These are phyloP conservation scores for Albophoma yamanashiensis DNA, from an alignment of 2,329 filamentous ascomycete species.

Conservation along the genomic window DNA sequence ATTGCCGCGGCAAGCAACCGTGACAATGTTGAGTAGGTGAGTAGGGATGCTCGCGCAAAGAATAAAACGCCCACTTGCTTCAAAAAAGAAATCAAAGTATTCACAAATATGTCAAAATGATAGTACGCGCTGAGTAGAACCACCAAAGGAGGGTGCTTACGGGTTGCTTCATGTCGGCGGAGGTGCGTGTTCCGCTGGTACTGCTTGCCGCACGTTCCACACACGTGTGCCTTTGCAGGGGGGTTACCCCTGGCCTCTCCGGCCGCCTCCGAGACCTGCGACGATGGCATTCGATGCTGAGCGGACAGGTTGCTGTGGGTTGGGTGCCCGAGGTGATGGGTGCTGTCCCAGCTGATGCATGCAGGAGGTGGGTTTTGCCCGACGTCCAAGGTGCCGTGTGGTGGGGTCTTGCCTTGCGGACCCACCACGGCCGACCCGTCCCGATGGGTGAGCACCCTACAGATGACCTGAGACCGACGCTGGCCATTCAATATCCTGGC, in stretches of 20 bases:
- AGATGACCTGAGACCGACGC: no score
- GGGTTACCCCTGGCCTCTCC: not conserved
- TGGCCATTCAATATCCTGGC: not conserved
- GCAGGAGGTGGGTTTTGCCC: slow-evolving; percentile 6
- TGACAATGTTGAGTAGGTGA: not conserved
- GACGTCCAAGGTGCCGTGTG: not conserved
- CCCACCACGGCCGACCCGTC: not conserved
- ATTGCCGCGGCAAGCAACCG: no score
- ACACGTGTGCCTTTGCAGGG: not conserved
- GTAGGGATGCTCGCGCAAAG: not conserved
- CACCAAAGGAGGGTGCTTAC: slow-evolving; percentile 5
- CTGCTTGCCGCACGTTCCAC: slow-evolving; percentile 11
- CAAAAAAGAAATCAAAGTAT: not conserved
- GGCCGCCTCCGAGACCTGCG: not conserved
- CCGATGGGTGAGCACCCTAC: not conserved
- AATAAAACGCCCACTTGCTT: not conserved
- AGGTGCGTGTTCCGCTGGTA: slow-evolving; percentile 16
- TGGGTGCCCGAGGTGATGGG: not conserved
- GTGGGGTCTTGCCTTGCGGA: not conserved
- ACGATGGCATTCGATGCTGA: not conserved
- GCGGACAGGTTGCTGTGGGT: not conserved
- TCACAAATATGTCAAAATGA: not conserved
- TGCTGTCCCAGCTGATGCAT: not conserved
- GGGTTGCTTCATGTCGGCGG: slow-evolving; percentile 15
- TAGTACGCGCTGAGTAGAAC: no score